These are phyloP conservation scores for Coemansia sp. DNA, from an alignment of 192 early-diverging fungal species.

Conservation along the genomic window DNA sequence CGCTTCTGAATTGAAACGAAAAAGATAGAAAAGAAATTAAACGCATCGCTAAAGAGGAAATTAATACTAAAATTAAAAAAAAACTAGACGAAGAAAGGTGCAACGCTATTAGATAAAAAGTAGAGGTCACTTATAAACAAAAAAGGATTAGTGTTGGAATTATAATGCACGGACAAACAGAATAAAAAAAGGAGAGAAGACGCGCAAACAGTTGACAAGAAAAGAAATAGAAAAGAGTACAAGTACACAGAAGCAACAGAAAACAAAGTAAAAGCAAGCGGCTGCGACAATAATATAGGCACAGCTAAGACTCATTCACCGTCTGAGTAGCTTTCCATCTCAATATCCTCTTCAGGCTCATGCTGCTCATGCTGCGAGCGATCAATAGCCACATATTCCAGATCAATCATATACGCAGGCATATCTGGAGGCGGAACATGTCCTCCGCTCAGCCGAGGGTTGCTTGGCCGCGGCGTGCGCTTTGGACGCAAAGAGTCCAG, in stretches of 20 bases:
- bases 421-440: constrained; percentile 34
- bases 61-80: not conserved
- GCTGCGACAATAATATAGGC: not conserved
- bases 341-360: constrained; percentile 40
- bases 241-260: not conserved
- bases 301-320: constrained; percentile 6
- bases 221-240: constrained; percentile 10
- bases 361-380: constrained; percentile 19
- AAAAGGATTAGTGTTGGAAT: not conserved
- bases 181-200: constrained; percentile 2
- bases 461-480: constrained; percentile 40
- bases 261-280: not conserved
- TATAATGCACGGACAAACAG: constrained; percentile 4
- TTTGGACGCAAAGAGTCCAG: constrained; percentile 49
- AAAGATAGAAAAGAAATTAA: not conserved
- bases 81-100: not conserved
- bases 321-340: constrained; percentile 44
- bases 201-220: not conserved
- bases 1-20: not conserved
- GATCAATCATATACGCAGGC: constrained; percentile 37
- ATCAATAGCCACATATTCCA: constrained; percentile 25
- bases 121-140: not conserved
- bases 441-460: constrained; percentile 24
- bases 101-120: not conserved
- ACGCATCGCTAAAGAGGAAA: not conserved